Base-by-base conservation (phyloP, 371 early-diverging fungal species). In the Mortierella sp. region DNA sequence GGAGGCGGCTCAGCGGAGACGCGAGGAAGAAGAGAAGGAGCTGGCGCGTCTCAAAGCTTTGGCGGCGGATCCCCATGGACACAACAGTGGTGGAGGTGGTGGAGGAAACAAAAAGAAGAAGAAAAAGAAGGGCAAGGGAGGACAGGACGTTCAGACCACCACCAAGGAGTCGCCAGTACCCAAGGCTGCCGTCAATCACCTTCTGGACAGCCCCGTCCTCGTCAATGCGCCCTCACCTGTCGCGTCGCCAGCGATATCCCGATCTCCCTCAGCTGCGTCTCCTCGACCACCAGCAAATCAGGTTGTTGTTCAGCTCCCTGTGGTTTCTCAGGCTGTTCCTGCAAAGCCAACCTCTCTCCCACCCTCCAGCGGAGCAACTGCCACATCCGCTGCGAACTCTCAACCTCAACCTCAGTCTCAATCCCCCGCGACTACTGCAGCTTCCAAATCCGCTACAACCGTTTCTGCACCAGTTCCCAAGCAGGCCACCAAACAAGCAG, bases 71-170 rank as follows among this genome's bases (percentile, higher is more conserved):
- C 64, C 75, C 16, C 71, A 77, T 66, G 72, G 68, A 11, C 74
- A 74, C 24, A 55, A 63, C 48, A 55, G 39, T 44, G 66, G 73
- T 16, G 64, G 79, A 13, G 74, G 75, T 2, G 64, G 73, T 2
- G 77, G 78, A 22, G 70, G 47, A 16, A 85, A 85, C 66, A 85
- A 77, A 68, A 85, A 79, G 50, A 85, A 85, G 69, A 85, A 85
- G 74, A 85, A 85, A 50, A 80, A 72, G 66, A 76, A 73, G 43
- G 71, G 77, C 52, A 80, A 75, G 47, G 70, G 64, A 5, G 68
- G 63, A 9, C 64, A 45, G 39, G 76, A 73, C 10, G n/a, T 66
- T 9, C 66, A 45, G 39, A 3, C 40, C 16, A 13, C 64, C 9
- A 19, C 29, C 39, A 61, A 75, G 43, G 72, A 79, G 26, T 64